phyloP scores from a whole-genome alignment of 2,329 filamentous ascomycete species.

The Aspergillus flavus region DNA sequence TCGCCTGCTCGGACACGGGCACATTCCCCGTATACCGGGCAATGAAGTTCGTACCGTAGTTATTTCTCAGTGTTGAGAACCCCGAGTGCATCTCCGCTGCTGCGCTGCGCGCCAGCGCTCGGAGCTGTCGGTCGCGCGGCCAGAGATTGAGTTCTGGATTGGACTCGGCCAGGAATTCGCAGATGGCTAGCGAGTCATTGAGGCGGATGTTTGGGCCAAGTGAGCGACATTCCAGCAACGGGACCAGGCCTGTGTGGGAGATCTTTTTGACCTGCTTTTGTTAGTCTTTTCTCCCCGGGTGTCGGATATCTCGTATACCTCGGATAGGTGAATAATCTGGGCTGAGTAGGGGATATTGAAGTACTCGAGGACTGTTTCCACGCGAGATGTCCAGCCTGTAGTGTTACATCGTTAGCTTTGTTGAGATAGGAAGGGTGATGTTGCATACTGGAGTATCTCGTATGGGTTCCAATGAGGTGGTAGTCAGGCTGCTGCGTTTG shows the following conservation, averaged over 20 bases:
- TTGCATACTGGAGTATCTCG: constrained; percentile 37
- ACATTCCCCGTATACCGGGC: constrained; percentile 35
- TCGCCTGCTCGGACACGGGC: constrained; percentile 27
- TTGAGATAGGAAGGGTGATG: neutral
- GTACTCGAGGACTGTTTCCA: constrained; percentile 38
- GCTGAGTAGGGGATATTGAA: constrained; percentile 34
- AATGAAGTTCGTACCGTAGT: constrained; percentile 33
- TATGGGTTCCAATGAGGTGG: constrained; percentile 33
- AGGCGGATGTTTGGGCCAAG: constrained; percentile 25
- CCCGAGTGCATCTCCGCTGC: constrained; percentile 40
- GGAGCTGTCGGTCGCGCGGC: constrained; percentile 35
- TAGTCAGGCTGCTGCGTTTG: constrained; percentile 22
- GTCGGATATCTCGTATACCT: constrained; percentile 20
- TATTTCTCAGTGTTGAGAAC: constrained; percentile 28
- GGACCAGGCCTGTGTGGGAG: constrained; percentile 35
- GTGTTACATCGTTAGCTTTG: neutral
- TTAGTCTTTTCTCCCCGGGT: neutral
- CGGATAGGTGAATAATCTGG: constrained; percentile 27
- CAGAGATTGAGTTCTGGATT: constrained; percentile 32
- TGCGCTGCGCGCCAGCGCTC: constrained; percentile 35
- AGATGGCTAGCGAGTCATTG: constrained; percentile 36
- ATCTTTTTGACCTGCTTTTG: constrained; percentile 22
- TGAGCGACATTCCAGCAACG: constrained; percentile 29
- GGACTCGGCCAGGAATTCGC: constrained; percentile 37
- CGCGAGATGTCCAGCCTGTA: constrained; percentile 39